A percentile compares a stretch with the other conserved stretches of the same genome.
Conservation (phyloP, 768 basidiomycete genomes). For the Macrocybe gigantea region DNA sequence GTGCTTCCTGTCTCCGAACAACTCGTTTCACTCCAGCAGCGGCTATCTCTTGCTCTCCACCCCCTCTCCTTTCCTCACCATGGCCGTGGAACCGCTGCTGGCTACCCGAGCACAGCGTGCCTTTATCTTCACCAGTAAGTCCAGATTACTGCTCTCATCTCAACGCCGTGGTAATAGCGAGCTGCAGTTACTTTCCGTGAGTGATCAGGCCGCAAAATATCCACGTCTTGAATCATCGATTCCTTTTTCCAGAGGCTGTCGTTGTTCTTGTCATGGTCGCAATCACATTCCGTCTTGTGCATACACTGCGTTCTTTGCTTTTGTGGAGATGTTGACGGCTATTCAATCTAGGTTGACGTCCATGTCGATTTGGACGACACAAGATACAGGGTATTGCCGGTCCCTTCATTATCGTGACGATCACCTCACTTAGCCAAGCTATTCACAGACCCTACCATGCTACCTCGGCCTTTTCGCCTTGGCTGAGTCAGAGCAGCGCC, state of each 20-base stretch:
- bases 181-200: constrained; percentile 52
- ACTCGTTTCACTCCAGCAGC: background rate
- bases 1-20: background rate
- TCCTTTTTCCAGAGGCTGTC: constrained; percentile 51
- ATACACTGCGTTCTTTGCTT: constrained; percentile 13
- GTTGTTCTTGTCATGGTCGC: constrained; percentile 72
- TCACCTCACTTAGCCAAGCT: constrained; percentile 1
- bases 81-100: constrained; percentile 69
- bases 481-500: constrained; percentile 53
- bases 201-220: constrained; percentile 17
- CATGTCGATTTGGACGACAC: constrained; percentile 34
- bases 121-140: constrained; percentile 67
- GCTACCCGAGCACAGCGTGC: constrained; percentile 67
- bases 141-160: background rate
- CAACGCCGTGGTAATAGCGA: too few species aligned
- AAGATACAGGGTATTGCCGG: constrained; percentile 46
- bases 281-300: constrained; percentile 60
- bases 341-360: constrained; percentile 40
- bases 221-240: too few species aligned
- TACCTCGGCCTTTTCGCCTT: constrained; percentile 81
- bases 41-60: background rate
- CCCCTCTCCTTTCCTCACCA: constrained; percentile 20
- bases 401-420: background rate
- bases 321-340: background rate
- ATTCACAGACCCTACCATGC: constrained; percentile 65